Conservation (phyloP, 139 green algal genomes). For the Pleodorina starrii region DNA sequence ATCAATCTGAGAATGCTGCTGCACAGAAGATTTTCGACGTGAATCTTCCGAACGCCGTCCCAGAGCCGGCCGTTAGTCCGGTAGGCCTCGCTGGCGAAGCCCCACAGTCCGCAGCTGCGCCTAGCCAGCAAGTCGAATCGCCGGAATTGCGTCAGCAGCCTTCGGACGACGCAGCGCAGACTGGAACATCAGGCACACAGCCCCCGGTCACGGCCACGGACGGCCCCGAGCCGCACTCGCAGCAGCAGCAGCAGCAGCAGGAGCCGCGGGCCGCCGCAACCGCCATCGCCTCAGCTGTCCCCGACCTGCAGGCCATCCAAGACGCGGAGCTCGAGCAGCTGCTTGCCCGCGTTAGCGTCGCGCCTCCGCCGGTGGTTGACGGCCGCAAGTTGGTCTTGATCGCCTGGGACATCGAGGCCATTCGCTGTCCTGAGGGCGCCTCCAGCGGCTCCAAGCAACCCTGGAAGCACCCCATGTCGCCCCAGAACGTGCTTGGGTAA, state of each 20-base stretch:
- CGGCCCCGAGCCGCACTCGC: too few relatives aligned
- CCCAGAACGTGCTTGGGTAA: not conserved
- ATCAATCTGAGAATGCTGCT: not conserved
- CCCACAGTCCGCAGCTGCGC: not conserved
- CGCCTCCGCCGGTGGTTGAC: not conserved
- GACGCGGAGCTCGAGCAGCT: not conserved
- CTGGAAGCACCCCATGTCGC: not conserved
- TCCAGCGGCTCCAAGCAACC: not conserved
- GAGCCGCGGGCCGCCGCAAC: not conserved
- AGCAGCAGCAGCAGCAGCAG: not conserved
- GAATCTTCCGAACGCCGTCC: not conserved
- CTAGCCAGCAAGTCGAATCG: not conserved
- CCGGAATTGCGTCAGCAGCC: not conserved
- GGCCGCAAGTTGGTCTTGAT: not conserved
- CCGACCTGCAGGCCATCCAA: not conserved
- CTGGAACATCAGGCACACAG: too few relatives aligned
- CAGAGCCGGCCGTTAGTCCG: not conserved
- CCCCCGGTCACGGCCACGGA: too few relatives aligned
- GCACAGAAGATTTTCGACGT: not conserved
- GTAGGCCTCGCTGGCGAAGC: not conserved
- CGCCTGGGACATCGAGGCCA: conserved; percentile 38
- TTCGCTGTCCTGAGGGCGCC: not conserved
- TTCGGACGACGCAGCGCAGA: too few relatives aligned
- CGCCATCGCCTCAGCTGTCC: not conserved
- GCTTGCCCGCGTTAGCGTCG: not conserved